Base-by-base conservation (phyloP, 768 basidiomycete genomes). In the Lactifluus pinguis region DNA sequence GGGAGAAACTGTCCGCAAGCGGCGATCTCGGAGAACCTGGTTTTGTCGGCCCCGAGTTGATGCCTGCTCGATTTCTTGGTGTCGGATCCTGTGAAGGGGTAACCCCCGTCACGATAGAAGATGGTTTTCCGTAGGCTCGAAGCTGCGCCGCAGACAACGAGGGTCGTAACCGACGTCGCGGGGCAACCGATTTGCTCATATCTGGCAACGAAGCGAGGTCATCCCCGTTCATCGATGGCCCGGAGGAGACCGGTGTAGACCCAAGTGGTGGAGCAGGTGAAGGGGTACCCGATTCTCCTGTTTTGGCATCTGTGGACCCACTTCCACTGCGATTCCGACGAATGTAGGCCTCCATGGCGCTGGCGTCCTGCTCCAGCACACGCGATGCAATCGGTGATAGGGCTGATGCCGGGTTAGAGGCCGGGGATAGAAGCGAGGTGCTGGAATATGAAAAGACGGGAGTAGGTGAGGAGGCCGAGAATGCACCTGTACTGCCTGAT, bases 271-370 rank as follows among this genome's bases (percentile, higher is more conserved):
- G 32, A n/a, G 25, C 47, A 6, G 51, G 36, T n/a, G 80, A 68
- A 13, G 76, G 77, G 38, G 61, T 66, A 50, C 76, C 77, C 25
- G 80, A 82, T 69, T 80, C 82, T 68, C 83, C 81, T 7, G 86
- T 87, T 70, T 76, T 82, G 64, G 79, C 83, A 67, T 89, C 87
- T 14, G 86, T 86, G 1, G 87, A 88, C 57, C 79, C 83, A 67
- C 89, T 90, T 53, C 87, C 90, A 69, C 89, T 92, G 59, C 91
- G 82, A 75, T 88, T 89, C 59, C 91, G 81, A 62, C 81, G 78
- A 70, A 90, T 77, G 69, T 91, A 93, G 68, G 91, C 89, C 71
- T 91, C 89, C 78, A 88, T 89, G 41, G 91, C 92, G 69, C 87
- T 87, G 19, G 90, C 90, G 69, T 93, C 91, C 59, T 84, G 80